Conservation (phyloP, 2,329 filamentous ascomycete genomes). For the Fusarium verrucosum region DNA sequence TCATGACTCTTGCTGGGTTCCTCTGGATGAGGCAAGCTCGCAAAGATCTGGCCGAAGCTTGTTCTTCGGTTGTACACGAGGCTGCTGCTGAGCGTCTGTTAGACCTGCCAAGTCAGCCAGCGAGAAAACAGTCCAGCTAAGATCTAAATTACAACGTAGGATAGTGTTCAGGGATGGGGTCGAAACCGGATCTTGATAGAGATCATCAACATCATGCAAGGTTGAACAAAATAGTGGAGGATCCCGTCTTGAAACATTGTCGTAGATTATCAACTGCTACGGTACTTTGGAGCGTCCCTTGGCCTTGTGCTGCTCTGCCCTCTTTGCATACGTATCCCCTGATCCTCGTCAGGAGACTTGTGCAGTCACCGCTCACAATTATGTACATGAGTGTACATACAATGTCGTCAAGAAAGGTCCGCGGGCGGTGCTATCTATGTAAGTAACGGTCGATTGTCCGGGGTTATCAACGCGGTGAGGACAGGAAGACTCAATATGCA, state of each 20-base stretch:
- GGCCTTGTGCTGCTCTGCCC: not conserved
- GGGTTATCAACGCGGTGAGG: constrained; percentile 27
- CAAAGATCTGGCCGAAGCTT: constrained; percentile 31
- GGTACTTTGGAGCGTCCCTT: not conserved
- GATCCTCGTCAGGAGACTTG: constrained; percentile 27
- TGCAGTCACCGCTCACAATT: constrained; percentile 14
- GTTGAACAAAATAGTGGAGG: constrained; percentile 25
- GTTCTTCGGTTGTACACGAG: constrained; percentile 4
- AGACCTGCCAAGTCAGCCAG: not conserved
- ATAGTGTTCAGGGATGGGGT: not conserved
- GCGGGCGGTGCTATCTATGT: constrained; percentile 19
- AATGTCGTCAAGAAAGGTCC: constrained; percentile 8
- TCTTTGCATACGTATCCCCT: constrained; percentile 7
- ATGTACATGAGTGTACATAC: constrained; percentile 1
- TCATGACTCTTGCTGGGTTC: not conserved
- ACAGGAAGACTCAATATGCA: not conserved
- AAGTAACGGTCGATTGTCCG: constrained; percentile 12
- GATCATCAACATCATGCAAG: constrained; percentile 32
- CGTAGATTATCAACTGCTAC: constrained; percentile 1
- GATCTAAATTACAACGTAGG: constrained; percentile 17
- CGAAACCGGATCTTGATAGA: constrained; percentile 22
- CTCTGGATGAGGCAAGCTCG: constrained; percentile 24
- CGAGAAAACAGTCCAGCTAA: constrained; percentile 4
- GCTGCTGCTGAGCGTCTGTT: not conserved
- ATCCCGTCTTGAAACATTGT: constrained; percentile 9